Conservation (phyloP, 495 filamentous ascomycete genomes). For the Cudoniella acicularis region DNA sequence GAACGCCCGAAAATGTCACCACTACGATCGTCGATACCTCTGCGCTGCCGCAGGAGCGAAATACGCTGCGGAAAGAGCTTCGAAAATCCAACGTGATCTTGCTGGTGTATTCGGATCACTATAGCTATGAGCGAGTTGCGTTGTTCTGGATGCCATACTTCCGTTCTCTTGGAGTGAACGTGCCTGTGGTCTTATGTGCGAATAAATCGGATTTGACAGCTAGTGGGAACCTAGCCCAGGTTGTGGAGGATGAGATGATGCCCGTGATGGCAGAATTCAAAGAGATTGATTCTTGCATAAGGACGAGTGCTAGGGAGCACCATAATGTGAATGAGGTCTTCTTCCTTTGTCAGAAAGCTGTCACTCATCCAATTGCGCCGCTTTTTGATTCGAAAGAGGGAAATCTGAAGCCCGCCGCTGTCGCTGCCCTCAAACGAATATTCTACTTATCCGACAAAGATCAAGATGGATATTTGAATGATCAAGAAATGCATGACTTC, state of each 20-base stretch:
- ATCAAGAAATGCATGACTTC: slow-evolving; percentile 85
- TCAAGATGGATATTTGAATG: slow-evolving; percentile 89
- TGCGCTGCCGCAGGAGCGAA: slow-evolving; percentile 87
- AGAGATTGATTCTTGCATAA: slow-evolving; percentile 96
- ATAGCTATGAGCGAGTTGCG: slow-evolving; percentile 96
- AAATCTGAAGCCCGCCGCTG: slow-evolving; percentile 80
- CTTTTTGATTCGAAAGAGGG: slow-evolving; percentile 94
- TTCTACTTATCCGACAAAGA: slow-evolving; percentile 97
- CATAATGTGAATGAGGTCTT: slow-evolving; percentile 96
- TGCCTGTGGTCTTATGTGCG: slow-evolving; percentile 94
- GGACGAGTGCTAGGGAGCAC: slow-evolving; percentile 90
- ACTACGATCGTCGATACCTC: slow-evolving; percentile 97
- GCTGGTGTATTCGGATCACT: slow-evolving; percentile 96
- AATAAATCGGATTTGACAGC: slow-evolving; percentile 87
- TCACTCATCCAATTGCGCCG: slow-evolving; percentile 94
- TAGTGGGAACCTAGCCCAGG: slow-evolving; percentile 67
- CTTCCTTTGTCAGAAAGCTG: slow-evolving; percentile 97
- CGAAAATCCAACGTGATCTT: slow-evolving; percentile 95
- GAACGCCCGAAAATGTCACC: slow-evolving; percentile 90
- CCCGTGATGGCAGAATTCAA: slow-evolving; percentile 98
- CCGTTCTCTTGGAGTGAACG: slow-evolving; percentile 92
- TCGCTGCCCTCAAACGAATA: slow-evolving; percentile 78
- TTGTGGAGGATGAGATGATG: slow-evolving; percentile 95
- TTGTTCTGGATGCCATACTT: slow-evolving; percentile 98
- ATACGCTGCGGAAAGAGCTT: slow-evolving; percentile 84